Evolutionary conservation across 805 yeast genomes (phyloP), one percentile per base, ranked within the genome.

Genomic region (Ogataea philodendri): DNA sequence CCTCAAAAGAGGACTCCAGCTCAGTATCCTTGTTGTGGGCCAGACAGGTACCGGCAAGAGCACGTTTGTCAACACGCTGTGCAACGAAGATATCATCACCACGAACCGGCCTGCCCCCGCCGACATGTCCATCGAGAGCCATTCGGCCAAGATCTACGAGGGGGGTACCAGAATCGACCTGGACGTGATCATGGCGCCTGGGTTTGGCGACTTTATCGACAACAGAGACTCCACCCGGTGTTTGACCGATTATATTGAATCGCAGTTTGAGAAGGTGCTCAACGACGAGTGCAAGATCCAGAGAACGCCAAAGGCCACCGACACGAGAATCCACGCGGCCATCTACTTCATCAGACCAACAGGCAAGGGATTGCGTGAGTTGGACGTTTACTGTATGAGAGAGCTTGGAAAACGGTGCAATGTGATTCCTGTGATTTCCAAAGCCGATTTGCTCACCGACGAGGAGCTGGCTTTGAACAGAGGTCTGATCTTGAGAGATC

Each of bases 321-420:
- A 90, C 55, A 62, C 72, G 43, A 69, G 96, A 30, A 81, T 89
- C 30, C 96, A 90, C 64, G 85, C 82, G 18, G 85, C 95, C 51
- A 59, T 90, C 31, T 90, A 87, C 62, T 84, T 90, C 56, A 69
- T 90, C 36, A 70, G 81, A 11, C 89, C 95, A 1, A 72, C 81
- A 2, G 79, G 81, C 30, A 75, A 71, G 47, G 74, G 81, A 3
- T 59, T 85, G 36, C 66, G 74, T 27, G 78, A 83, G 9, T 66
- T 84, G 39, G 96, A 89, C 59, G 69, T 85, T 41, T 74, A 72
- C 41, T 71, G 81, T 8, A 73, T 89, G 81, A 74, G 74, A 58
- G 77, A 74, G 42, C 66, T 88, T 15, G 69, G 83, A 19, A 65
- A 69, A 22, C 70, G 89, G 31, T 88, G 83, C 30, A 88, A 86